Conservation (phyloP, 805 yeast genomes). For the Phaffomyces antillensis region DNA sequence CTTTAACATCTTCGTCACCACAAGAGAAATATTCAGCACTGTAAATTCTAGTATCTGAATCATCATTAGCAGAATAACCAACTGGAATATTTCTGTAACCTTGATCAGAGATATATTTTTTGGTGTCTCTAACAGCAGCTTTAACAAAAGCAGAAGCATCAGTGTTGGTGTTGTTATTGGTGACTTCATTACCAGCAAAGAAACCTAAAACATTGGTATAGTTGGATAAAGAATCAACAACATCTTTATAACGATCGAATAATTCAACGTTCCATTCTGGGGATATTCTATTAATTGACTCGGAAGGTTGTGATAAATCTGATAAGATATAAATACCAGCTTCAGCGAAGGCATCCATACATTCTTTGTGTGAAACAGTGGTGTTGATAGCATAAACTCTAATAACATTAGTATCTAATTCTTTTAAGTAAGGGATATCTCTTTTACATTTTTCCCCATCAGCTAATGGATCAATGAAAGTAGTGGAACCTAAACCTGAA, state of each 20-base stretch:
- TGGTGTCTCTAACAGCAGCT: constrained; percentile 83
- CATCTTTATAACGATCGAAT: constrained; percentile 64
- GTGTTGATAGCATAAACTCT: constrained; percentile 78
- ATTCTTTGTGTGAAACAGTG: constrained; percentile 53
- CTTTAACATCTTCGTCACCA: constrained; percentile 50
- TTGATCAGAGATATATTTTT: constrained; percentile 57
- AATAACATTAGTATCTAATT: constrained; percentile 58
- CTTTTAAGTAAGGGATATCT: constrained; percentile 59
- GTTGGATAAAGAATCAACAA: constrained; percentile 63
- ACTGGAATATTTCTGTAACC: constrained; percentile 72
- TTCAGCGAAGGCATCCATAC: constrained; percentile 61
- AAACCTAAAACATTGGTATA: constrained; percentile 78
- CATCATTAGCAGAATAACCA: constrained; percentile 87
- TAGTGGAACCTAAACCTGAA: constrained; percentile 15
- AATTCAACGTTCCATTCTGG: constrained; percentile 68
- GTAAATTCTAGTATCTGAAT: constrained; percentile 57
- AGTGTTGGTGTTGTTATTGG: constrained; percentile 64
- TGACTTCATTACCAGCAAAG: constrained; percentile 90
- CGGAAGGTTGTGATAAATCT: constrained; percentile 70
- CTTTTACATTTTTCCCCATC: constrained; percentile 57
- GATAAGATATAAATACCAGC: constrained; percentile 84
- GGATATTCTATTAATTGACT: constrained; percentile 60
- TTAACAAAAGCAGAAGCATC: constrained; percentile 81
- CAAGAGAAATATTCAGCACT: constrained; percentile 79
- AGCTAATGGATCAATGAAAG: constrained; percentile 58